Evolutionary conservation across 83 land plant genomes (phyloP).

Genomic region (Picea mariana): DNA sequence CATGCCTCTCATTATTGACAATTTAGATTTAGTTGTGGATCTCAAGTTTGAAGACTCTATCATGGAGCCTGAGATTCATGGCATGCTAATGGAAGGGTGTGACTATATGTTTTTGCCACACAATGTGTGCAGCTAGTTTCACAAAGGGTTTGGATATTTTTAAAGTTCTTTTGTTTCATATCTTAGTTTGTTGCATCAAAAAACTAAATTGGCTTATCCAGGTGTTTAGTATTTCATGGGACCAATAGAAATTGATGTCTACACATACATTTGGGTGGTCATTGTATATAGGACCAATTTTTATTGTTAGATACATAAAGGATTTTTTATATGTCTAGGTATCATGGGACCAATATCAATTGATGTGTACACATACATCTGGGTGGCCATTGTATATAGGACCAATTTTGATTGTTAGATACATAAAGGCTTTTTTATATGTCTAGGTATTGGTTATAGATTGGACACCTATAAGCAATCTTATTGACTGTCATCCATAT

Average conservation of each 20-base stretch:
- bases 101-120: conserved; percentile 67
- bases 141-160: conserved; percentile 13
- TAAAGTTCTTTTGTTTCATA: background rate
- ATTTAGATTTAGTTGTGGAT: conserved; percentile 56
- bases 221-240: background rate
- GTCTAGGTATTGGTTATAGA: background rate
- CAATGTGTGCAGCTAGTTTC: conserved; percentile 59
- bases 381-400: background rate
- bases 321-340: background rate
- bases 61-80: conserved; percentile 43
- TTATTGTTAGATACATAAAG: background rate
- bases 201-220: background rate
- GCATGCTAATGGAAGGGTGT: conserved; percentile 60
- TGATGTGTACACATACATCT: no score
- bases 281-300: background rate
- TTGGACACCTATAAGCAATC: background rate
- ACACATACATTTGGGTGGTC: background rate
- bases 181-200: background rate
- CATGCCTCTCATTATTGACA: conserved; percentile 51
- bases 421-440: background rate
- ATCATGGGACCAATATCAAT: background rate
- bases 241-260: background rate
- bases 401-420: background rate
- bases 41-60: conserved; percentile 33
- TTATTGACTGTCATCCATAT: background rate